phyloP scores from a whole-genome alignment of 2,329 filamentous ascomycete genomes.

The Aureobasidium sp. region DNA sequence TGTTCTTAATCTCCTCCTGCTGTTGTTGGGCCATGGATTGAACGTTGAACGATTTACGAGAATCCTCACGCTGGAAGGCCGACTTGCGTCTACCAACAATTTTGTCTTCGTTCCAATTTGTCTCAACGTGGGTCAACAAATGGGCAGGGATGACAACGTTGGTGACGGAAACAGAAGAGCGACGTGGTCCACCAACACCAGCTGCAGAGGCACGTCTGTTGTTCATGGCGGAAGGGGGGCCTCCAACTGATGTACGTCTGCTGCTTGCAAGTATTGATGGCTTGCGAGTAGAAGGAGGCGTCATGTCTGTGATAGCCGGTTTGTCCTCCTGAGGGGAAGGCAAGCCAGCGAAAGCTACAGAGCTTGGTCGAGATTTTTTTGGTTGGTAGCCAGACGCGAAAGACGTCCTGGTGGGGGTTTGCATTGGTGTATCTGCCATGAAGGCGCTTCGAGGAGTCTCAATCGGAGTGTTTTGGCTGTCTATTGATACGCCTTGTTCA shows the following conservation, averaged over 20 bases:
- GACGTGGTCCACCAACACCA: background rate
- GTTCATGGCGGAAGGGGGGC: background rate
- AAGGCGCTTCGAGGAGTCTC: background rate
- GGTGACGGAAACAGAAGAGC: slow-evolving; percentile 10
- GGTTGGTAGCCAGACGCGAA: background rate
- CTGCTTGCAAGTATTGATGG: background rate
- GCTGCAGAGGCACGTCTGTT: background rate
- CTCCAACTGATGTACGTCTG: background rate
- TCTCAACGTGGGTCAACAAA: slow-evolving; percentile 8
- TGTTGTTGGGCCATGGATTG: slow-evolving; percentile 10
- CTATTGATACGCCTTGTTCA: background rate
- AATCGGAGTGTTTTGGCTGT: too few species aligned
- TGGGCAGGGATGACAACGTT: slow-evolving; percentile 15
- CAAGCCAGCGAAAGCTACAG: background rate
- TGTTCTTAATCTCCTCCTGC: slow-evolving; percentile 11
- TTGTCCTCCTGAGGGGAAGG: background rate
- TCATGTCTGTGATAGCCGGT: background rate
- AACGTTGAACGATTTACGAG: slow-evolving; percentile 4
- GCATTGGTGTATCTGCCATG: background rate
- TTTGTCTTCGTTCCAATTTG: slow-evolving; percentile 11
- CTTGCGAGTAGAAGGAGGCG: background rate
- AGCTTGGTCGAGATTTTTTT: background rate
- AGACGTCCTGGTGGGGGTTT: background rate
- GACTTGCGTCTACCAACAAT: slow-evolving; percentile 14
- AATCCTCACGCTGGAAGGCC: slow-evolving; percentile 1